Conservation (phyloP, 768 basidiomycete species). For the Tylopilus felleus region DNA sequence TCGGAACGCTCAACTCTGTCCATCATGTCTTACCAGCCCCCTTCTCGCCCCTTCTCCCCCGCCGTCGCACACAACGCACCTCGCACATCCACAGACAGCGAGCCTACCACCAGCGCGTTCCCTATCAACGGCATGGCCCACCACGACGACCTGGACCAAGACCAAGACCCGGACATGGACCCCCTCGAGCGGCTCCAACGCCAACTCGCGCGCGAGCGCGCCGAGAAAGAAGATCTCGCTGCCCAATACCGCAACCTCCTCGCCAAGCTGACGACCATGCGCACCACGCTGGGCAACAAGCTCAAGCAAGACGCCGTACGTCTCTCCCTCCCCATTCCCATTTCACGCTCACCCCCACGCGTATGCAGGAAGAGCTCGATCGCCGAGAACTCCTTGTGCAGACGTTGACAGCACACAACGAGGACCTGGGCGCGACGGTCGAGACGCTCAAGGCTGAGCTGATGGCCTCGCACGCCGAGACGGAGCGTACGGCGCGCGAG, state of each 20-base stretch:
- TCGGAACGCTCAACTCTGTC: neutral
- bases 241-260: constrained; percentile 84
- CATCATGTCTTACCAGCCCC: constrained; percentile 24
- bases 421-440: constrained; percentile 66
- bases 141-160: constrained; percentile 38
- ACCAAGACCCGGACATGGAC: constrained; percentile 44
- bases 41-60: constrained; percentile 34
- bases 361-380: constrained; percentile 91
- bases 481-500: constrained; percentile 64
- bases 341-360: neutral
- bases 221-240: constrained; percentile 87
- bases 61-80: constrained; percentile 11
- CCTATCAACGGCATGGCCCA: constrained; percentile 34
- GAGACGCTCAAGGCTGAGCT: constrained; percentile 82
- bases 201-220: constrained; percentile 70
- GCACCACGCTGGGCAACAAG: constrained; percentile 90
- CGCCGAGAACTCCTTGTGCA: constrained; percentile 82
- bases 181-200: constrained; percentile 59
- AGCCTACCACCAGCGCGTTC: constrained; percentile 32
- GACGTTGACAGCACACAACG: constrained; percentile 72
- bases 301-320: constrained; percentile 93
- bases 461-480: constrained; percentile 69
- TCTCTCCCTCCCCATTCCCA: constrained; percentile 9
- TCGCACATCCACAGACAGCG: constrained; percentile 43
- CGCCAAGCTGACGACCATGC: constrained; percentile 88